Percentiles rank a stretch among this genome's conserved stretches.
Evolutionary conservation across 208 protist species (phyloP).

Genomic region (Crithidia expoeki): DNA sequence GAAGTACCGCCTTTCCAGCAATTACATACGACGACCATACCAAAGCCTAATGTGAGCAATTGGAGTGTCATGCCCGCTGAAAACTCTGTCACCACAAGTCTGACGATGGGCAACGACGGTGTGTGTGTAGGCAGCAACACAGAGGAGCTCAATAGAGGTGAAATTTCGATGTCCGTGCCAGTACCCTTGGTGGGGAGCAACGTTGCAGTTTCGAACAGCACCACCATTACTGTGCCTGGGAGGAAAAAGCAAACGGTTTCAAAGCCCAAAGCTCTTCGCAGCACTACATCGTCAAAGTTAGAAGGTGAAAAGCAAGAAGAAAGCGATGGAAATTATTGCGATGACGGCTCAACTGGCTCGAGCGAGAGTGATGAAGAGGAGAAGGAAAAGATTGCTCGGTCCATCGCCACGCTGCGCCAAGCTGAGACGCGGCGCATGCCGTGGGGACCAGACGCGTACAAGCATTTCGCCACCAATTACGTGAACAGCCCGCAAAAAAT

Average conservation of each 20-base stretch:
- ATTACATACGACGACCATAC: not conserved
- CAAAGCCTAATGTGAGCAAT: not conserved
- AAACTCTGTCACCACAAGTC: not conserved
- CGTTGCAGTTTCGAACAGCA: not conserved
- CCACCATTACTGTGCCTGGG: not conserved
- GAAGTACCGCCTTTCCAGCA: not conserved
- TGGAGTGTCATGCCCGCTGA: not conserved
- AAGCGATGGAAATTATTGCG: too few species aligned
- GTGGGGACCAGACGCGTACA: constrained; percentile 77
- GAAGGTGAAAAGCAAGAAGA: not conserved
- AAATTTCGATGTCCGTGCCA: constrained; percentile 19
- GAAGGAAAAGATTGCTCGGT: constrained; percentile 22
- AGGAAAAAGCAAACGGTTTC: not conserved
- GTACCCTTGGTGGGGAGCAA: not conserved
- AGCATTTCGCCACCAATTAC: constrained; percentile 78
- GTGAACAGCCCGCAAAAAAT: constrained; percentile 73
- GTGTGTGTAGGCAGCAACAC: not conserved
- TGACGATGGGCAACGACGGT: constrained; percentile 4
- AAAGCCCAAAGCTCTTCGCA: not conserved
- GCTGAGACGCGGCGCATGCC: constrained; percentile 35
- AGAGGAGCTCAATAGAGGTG: constrained; percentile 7
- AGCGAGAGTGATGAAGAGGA: not conserved
- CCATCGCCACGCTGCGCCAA: constrained; percentile 32
- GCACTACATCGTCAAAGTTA: not conserved
- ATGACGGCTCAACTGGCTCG: not conserved